Evolutionary conservation across 1,284 basidiomycete genomes (phyloP), one percentile per base, ranked within the genome.

Genomic region (Ceratobasidium papillatum): DNA sequence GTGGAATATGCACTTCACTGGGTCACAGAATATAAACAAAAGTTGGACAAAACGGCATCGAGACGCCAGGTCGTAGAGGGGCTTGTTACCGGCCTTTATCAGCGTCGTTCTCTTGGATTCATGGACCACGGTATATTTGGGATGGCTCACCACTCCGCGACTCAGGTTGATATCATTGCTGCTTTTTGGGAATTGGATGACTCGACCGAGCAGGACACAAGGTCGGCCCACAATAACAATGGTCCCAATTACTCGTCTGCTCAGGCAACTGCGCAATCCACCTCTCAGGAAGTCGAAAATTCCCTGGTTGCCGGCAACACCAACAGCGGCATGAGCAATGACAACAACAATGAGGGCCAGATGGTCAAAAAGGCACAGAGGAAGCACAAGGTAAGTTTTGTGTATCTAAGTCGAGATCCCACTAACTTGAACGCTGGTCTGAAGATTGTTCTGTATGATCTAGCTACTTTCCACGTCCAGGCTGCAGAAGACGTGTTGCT

Each of bases 1-100:
- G 12, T 11, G 25, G 4, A 30, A 4, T 3, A 30, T 2, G 12
- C 34, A 3, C 22, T 65, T n/a, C 22, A 49, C 32, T 65, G 63
- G 41, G 63, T 49, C 17, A 47, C 45, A 2, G 63, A 65, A 34
- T 65, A 49, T 32, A 65, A 65, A 49, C 63, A 14, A 14, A 14
- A 47, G 8, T 3, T 2, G 4, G 27, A 36, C 36, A 3, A 14
- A 19, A 2, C 17, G 9, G 25, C n/a, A 22, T 25, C 43, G 5
- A 49, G 14, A 25, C 30, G 32, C 3, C 41, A 65, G 43, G 41
- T 51, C 25, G 11, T 65, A 22, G 25, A 30, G 19, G 63, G 41
- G 7, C 41, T 65, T 4, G 63, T 65, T 11, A 47, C 63, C 2
- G 63, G 43, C 3, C 63, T 65, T 1, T 65, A 49, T 14, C 63